A percentile compares a stretch with the other conserved stretches of the same genome.
Evolutionary conservation across 2,329 filamentous ascomycete genomes (phyloP).

Genomic region (Byssothecium circinans): DNA sequence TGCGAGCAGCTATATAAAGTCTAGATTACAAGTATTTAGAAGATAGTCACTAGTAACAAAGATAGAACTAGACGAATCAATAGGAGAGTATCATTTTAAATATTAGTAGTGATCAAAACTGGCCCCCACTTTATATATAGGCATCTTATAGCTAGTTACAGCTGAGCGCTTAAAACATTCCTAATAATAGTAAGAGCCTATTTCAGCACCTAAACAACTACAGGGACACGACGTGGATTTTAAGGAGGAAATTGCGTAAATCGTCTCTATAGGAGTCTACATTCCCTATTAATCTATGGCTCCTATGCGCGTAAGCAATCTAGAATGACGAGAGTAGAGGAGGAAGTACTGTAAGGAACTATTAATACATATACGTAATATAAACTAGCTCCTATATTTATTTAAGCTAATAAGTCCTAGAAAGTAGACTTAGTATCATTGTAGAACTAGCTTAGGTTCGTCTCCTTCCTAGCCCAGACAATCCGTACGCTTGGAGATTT

Average conservation of each 20-base stretch:
- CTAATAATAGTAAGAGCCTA: slow-evolving; percentile 2
- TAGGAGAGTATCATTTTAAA: slow-evolving; percentile 1
- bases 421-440: slow-evolving; percentile 3
- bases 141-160: slow-evolving; percentile 1
- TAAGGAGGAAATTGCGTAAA: slow-evolving; percentile 3
- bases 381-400: slow-evolving; percentile 1
- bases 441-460: slow-evolving; percentile 4
- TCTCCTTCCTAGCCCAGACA: slow-evolving; percentile 1
- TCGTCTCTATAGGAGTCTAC: slow-evolving; percentile 3
- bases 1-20: no score
- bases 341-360: not conserved
- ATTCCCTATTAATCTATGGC: slow-evolving; percentile 3
- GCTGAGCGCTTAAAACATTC: not conserved
- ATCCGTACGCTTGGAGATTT: slow-evolving; percentile 6
- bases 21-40: no score
- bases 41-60: no score
- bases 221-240: slow-evolving; percentile 2
- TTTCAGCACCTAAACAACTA: slow-evolving; percentile 2
- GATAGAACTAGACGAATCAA: not conserved
- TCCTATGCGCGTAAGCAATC: slow-evolving; percentile 2
- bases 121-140: slow-evolving; percentile 8
- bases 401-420: slow-evolving; percentile 4
- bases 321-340: slow-evolving; percentile 2
- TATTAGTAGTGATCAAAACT: slow-evolving; percentile 6
- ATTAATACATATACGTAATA: slow-evolving; percentile 2